Conservation (phyloP, 805 yeast genomes). For the Cyberlindnera petersonii region DNA sequence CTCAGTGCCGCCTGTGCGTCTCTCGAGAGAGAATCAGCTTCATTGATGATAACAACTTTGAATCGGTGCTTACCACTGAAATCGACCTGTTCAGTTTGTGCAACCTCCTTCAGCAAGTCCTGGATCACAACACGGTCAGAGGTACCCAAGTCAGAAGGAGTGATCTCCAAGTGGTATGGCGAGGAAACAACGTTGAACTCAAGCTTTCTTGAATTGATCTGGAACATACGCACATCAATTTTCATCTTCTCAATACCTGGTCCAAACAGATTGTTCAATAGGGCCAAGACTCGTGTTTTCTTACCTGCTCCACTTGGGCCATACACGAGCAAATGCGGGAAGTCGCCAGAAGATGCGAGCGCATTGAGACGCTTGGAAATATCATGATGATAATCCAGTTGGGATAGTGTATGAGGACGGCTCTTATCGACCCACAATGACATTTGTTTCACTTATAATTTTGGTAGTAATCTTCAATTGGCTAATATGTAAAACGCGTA, state of each 20-base stretch:
- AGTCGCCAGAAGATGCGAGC: slow-evolving; percentile 68
- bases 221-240: slow-evolving; percentile 84
- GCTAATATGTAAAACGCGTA: too few species aligned
- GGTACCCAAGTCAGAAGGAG: slow-evolving; percentile 96
- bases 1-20: slow-evolving; percentile 96
- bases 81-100: slow-evolving; percentile 94
- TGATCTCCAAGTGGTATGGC: slow-evolving; percentile 86
- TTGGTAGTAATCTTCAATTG: neutral
- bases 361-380: slow-evolving; percentile 64
- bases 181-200: slow-evolving; percentile 93
- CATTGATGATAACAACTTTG: slow-evolving; percentile 82
- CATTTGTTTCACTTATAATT: slow-evolving; percentile 41
- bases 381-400: slow-evolving; percentile 61
- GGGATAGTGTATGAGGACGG: slow-evolving; percentile 67
- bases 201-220: slow-evolving; percentile 68
- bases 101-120: slow-evolving; percentile 88
- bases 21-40: slow-evolving; percentile 83
- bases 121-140: slow-evolving; percentile 94
- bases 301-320: slow-evolving; percentile 98
- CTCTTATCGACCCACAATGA: slow-evolving; percentile 96
- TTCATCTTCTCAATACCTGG: slow-evolving; percentile 76
- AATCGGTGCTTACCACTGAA: slow-evolving; percentile 56
- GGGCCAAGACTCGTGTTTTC: slow-evolving; percentile 84
- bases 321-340: slow-evolving; percentile 88
- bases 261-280: slow-evolving; percentile 79